A percentile compares a stretch with the other conserved stretches of the same genome.
Conservation (phyloP, 352 stramenopile species). For the Globisporangium canariense region DNA sequence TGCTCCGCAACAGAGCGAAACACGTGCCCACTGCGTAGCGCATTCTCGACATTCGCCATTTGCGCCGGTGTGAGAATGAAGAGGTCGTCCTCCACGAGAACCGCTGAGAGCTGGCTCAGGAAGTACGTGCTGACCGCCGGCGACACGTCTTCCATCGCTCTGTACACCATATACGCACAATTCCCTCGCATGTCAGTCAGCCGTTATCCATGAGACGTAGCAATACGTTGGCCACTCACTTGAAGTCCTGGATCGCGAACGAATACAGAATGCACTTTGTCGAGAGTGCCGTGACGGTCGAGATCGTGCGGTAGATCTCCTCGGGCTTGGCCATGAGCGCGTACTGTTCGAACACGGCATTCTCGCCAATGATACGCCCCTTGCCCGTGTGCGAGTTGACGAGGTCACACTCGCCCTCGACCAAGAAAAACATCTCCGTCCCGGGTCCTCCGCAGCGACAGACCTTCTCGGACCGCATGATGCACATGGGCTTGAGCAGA, state of each 20-base stretch:
- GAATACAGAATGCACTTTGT: constrained; percentile 78
- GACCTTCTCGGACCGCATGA: constrained; percentile 65
- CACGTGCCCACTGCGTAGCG: constrained; percentile 46
- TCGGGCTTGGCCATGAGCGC: constrained; percentile 62
- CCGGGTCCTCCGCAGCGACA: constrained; percentile 68
- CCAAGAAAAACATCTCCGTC: constrained; percentile 81
- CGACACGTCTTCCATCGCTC: constrained; percentile 58
- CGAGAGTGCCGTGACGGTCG: constrained; percentile 63
- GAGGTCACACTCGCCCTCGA: constrained; percentile 81
- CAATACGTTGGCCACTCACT: constrained; percentile 25
- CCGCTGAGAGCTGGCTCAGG: constrained; percentile 67
- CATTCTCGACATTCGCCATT: constrained; percentile 45
- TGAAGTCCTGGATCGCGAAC: constrained; percentile 74
- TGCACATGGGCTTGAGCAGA: constrained; percentile 71
- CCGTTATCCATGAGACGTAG: background rate
- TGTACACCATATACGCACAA: constrained; percentile 11
- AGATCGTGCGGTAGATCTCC: constrained; percentile 77
- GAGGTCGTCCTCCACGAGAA: constrained; percentile 69
- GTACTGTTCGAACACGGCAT: constrained; percentile 82
- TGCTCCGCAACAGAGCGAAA: constrained; percentile 65
- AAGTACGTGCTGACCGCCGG: constrained; percentile 81
- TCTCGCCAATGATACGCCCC: constrained; percentile 60
- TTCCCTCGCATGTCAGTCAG: background rate
- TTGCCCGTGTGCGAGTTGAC: constrained; percentile 61
- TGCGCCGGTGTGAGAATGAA: constrained; percentile 51